Conservation (phyloP, 768 basidiomycete species). For the Coprinopsis strossmayeri region DNA sequence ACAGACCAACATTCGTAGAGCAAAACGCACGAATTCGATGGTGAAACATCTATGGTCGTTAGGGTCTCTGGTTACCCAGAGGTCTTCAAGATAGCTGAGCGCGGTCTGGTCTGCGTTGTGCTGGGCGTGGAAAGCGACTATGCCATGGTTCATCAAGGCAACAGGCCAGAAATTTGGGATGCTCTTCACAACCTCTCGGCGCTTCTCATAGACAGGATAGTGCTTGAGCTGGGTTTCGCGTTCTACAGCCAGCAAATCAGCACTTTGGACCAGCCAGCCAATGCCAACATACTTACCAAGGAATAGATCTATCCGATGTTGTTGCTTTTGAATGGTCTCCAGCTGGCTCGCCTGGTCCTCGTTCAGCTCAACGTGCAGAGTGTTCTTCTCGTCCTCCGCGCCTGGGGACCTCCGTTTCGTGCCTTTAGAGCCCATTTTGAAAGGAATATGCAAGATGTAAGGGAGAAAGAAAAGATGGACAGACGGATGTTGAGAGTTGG, state of each 20-base stretch:
- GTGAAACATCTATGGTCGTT: slow-evolving; percentile 77
- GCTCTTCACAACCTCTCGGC: slow-evolving; percentile 56
- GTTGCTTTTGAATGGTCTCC: slow-evolving; percentile 56
- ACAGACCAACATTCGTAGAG: slow-evolving; percentile 5
- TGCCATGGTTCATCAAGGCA: slow-evolving; percentile 66
- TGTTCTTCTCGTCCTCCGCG: slow-evolving; percentile 61
- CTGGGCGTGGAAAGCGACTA: slow-evolving; percentile 60
- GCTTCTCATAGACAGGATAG: slow-evolving; percentile 59
- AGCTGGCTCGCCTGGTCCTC: slow-evolving; percentile 71
- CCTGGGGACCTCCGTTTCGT: slow-evolving; percentile 81
- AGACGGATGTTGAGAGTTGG: background rate
- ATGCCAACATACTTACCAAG: slow-evolving; percentile 40
- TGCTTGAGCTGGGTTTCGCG: slow-evolving; percentile 54
- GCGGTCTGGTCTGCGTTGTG: slow-evolving; percentile 77
- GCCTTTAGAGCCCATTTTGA: slow-evolving; percentile 31
- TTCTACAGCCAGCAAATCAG: slow-evolving; percentile 35
- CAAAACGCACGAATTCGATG: slow-evolving; percentile 77
- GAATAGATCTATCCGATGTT: slow-evolving; percentile 63
- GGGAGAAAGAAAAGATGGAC: background rate
- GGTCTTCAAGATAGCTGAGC: slow-evolving; percentile 75
- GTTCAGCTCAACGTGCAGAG: slow-evolving; percentile 59
- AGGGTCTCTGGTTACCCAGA: slow-evolving; percentile 74
- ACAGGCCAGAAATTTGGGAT: slow-evolving; percentile 85
- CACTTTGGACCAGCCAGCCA: background rate
- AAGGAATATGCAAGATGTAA: too few relatives aligned